phyloP scores from a whole-genome alignment of 23 red algal genomes.

The Gracilariopsis chorda region DNA sequence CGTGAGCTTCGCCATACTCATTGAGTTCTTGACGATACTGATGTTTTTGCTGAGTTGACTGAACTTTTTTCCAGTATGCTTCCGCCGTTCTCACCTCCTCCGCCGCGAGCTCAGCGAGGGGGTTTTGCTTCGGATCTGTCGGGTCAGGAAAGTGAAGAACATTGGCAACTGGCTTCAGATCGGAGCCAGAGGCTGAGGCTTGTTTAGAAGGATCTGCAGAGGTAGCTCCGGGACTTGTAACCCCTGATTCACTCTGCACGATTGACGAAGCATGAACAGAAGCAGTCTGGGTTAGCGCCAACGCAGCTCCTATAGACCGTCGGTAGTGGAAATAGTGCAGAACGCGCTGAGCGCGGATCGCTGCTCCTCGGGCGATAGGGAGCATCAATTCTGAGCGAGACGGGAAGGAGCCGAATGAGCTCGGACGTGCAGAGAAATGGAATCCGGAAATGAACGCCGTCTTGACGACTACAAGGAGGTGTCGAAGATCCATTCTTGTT shows the following conservation, averaged over 20 bases:
- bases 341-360: not conserved
- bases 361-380: not conserved
- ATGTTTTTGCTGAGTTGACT: not conserved
- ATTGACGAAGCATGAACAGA: not conserved
- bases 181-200: not conserved
- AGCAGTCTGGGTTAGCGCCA: not conserved
- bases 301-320: not conserved
- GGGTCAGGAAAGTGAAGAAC: slow-evolving; percentile 38
- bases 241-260: not conserved
- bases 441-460: too few relatives aligned
- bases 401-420: too few relatives aligned
- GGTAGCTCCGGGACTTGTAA: not conserved
- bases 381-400: too few relatives aligned
- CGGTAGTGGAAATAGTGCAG: not conserved
- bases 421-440: too few relatives aligned
- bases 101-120: slow-evolving; percentile 8
- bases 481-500: too few relatives aligned
- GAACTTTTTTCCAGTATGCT: slow-evolving; percentile 12
- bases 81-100: slow-evolving; percentile 25
- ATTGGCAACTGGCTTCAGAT: not conserved
- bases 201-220: not conserved
- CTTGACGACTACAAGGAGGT: too few relatives aligned
- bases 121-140: slow-evolving; percentile 37
- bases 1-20: slow-evolving; percentile 52
- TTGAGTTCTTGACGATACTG: slow-evolving; percentile 39